A percentile compares a stretch with the other conserved stretches of the same genome.
Conservation (phyloP, 106 monocot genomes). For the Vanilla planifolia region DNA sequence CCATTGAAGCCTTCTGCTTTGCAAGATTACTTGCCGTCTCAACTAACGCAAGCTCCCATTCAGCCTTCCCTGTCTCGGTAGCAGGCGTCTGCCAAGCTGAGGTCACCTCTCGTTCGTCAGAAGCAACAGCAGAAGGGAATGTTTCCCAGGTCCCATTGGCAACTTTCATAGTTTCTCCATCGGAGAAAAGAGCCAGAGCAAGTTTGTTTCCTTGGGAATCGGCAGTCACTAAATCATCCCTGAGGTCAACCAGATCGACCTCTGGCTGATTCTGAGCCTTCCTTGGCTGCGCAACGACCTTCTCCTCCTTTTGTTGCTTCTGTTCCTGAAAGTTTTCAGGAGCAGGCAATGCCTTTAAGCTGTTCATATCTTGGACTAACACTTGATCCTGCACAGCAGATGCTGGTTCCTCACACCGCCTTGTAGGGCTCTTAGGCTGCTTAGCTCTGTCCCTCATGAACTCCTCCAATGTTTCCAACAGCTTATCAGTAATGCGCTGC, state of each 20-base stretch:
- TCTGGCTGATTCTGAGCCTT: constrained; percentile 7
- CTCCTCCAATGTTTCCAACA: constrained; percentile 72
- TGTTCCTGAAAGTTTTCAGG: constrained; percentile 33
- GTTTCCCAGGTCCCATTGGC: constrained; percentile 46
- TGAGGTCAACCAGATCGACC: constrained; percentile 58
- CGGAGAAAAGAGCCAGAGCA: constrained; percentile 75
- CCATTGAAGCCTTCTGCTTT: constrained; percentile 56
- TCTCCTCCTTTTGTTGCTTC: constrained; percentile 3
- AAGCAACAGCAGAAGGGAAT: constrained; percentile 20
- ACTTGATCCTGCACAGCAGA: constrained; percentile 18
- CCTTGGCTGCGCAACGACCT: neutral
- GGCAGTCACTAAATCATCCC: constrained; percentile 36
- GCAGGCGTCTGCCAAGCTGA: constrained; percentile 87
- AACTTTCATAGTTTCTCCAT: constrained; percentile 4
- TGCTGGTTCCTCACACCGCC: constrained; percentile 9
- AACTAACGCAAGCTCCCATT: constrained; percentile 78
- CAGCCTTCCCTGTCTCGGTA: constrained; percentile 52
- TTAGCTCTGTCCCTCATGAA: constrained; percentile 65
- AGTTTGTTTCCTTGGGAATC: constrained; percentile 64
- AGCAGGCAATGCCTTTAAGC: constrained; percentile 77
- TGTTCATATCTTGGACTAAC: constrained; percentile 40
- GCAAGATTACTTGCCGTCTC: constrained; percentile 74
- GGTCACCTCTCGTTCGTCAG: constrained; percentile 22
- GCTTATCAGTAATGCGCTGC: constrained; percentile 66
- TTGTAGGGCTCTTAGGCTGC: constrained; percentile 38